Evolutionary conservation across 1,139 yeast genomes (phyloP), one percentile per base, ranked within the genome.

Genomic region (Blastobotrys serpentis): DNA sequence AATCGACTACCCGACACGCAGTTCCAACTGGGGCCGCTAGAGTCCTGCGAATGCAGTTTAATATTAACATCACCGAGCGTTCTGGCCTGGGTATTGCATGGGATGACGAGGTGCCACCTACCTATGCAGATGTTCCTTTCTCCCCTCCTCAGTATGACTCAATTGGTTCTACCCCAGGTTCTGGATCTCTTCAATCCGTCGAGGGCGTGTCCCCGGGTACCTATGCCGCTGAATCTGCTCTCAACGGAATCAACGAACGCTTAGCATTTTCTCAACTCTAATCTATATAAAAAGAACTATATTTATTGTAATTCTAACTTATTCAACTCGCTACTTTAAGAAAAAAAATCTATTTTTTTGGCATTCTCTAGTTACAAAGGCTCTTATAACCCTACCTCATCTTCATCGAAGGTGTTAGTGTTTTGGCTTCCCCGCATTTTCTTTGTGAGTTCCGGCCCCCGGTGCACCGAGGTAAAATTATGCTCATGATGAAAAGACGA

Each of bases 91-190:
- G 99, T 3, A 87, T 92, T 30, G 86, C 98, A 0, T 92, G 98
- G 98, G 98, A 92, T 67, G 98, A 90, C 63, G 98, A 92, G 66
- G 98, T 92, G 16, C 99, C 99, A 0, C 99, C 99, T 1, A 86
- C 88, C 18, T 92, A 94, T 62, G 88, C 81, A 46, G 92, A 88
- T 59, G 90, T 90, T 16, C 80, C 94, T 0, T 72, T 86, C 42
- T 81, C 94, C 41, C 98, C 98, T 0, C 98, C 98, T 1, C 81
- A 82, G 5, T 87, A 87, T 64, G 75, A 67, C 40, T 58, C 53
- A 14, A 62, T 61, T 4, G 26, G 10, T 6, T 23, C 26, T 10
- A 23, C 26, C 26, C 26, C 26, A 6, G 26, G 26, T 23, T 60
- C 63, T 2, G 33, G 17, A 5, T 32, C 48, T 19, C 50, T 60